These are phyloP conservation scores for Leishmania arabica DNA, from an alignment of 208 protist species.

Conservation along the genomic window DNA sequence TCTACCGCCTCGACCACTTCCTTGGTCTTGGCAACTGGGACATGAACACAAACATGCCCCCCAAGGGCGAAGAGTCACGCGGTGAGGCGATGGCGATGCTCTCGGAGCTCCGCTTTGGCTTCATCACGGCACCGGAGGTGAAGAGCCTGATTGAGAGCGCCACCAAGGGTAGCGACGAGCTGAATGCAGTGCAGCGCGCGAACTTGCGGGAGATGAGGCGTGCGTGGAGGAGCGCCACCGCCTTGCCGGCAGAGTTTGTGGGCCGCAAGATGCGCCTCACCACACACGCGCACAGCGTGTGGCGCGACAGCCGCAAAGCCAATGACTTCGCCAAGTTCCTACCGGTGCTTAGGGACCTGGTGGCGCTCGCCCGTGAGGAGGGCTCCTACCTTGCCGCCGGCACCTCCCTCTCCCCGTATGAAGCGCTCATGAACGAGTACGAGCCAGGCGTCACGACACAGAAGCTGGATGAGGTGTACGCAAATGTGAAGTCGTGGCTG, in stretches of 20 bases:
- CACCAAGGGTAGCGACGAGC: conserved; percentile 18
- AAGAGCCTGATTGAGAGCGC: conserved; percentile 46
- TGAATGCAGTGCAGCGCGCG: conserved; percentile 49
- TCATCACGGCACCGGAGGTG: conserved; percentile 54
- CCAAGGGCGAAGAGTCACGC: conserved; percentile 58
- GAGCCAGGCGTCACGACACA: conserved; percentile 79
- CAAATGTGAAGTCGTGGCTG: conserved; percentile 78
- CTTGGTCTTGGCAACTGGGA: conserved; percentile 68
- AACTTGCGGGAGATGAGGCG: conserved; percentile 80
- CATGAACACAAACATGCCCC: conserved; percentile 76
- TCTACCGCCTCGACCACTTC: conserved; percentile 65
- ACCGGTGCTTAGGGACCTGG: conserved; percentile 73
- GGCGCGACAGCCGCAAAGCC: conserved; percentile 59
- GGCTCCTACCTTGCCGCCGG: conserved; percentile 47
- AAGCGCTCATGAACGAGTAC: conserved; percentile 80
- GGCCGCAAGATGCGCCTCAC: conserved; percentile 52
- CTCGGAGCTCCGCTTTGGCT: conserved; percentile 38
- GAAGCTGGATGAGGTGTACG: conserved; percentile 70
- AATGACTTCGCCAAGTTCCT: conserved; percentile 79
- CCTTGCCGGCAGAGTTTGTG: conserved; percentile 65
- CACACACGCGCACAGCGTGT: conserved; percentile 59
- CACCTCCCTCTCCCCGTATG: conserved; percentile 59
- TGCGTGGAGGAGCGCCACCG: conserved; percentile 35
- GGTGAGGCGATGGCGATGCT: conserved; percentile 66
- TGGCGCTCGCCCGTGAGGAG: conserved; percentile 72